phyloP scores from a whole-genome alignment of 805 yeast species.

The Blastobotrys peoriensis region DNA sequence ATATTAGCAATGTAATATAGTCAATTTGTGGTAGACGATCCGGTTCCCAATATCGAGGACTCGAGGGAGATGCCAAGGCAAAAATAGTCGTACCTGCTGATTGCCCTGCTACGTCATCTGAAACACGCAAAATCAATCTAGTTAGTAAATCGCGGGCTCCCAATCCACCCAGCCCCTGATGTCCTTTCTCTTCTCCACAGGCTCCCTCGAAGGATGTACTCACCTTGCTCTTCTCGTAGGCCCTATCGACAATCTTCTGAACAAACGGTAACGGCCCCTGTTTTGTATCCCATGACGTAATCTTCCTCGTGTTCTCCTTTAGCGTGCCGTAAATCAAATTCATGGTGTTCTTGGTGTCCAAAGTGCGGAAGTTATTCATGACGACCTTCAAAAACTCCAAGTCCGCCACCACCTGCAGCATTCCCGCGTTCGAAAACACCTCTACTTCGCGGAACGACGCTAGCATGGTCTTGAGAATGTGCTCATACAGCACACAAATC shows the following conservation, averaged over 20 bases:
- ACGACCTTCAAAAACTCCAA: slow-evolving; percentile 43
- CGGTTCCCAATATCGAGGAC: no score
- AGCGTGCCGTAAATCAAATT: slow-evolving; percentile 28
- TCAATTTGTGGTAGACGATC: no score
- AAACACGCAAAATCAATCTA: no score
- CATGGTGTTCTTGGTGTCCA: slow-evolving; percentile 21
- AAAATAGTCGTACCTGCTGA: no score
- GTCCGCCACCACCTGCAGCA: slow-evolving; percentile 48
- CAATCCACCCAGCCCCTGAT: no score
- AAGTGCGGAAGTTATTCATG: slow-evolving; percentile 24
- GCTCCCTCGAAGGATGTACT: neutral
- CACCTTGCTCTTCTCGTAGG: slow-evolving; percentile 8
- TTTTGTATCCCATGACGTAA: slow-evolving; percentile 21
- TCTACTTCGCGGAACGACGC: slow-evolving; percentile 40
- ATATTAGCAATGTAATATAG: no score
- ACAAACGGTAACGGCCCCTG: slow-evolving; percentile 25
- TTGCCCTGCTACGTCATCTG: no score
- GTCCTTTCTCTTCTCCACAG: no score
- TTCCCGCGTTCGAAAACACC: slow-evolving; percentile 40
- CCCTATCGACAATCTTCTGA: slow-evolving; percentile 15
- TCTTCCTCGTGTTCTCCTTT: slow-evolving; percentile 23
- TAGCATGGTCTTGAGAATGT: slow-evolving; percentile 33
- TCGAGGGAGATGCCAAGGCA: no score
- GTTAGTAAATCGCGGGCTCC: no score
- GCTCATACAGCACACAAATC: slow-evolving; percentile 41